Evolutionary conservation across 2,329 filamentous ascomycete genomes (phyloP), one percentile per base, ranked within the genome.

Genomic region (Sphaerulina musiva): DNA sequence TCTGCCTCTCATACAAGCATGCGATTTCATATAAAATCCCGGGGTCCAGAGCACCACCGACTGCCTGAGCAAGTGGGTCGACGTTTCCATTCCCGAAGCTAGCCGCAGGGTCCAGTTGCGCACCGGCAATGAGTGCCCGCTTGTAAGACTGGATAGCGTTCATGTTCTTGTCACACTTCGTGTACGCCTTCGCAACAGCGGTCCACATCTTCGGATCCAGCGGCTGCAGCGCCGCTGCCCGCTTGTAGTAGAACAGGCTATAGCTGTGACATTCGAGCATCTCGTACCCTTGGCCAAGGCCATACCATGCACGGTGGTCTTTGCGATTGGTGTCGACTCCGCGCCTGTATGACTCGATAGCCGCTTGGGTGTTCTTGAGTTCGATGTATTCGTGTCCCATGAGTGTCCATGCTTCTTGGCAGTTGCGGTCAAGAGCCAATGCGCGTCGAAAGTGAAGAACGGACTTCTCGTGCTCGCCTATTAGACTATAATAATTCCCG

Each of bases 171-270:
- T 85, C 86, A 79, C 96, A 95, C 68, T 91, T 92, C 58, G 92
- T 86, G 59, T 95, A 84, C 68, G 92, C 96, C 34, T 87, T 87
- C 8, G 89, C 93, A 4, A 98, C 90, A 0, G 93, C 93, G 76
- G 93, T 87, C 93, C 93, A 98, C 88, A 98, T 95, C 72, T 97
- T 97, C 0, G 91, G 89, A 64, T 98, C 93, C 78, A 92, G 96
- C 0, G 92, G 90, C n/a, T 91, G 83, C 1, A 98, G 77, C 0
- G 90, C 89, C 0, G 92, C 92, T 0, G 93, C 93, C 53, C 93
- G 89, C 68, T 97, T 95, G 75, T 95, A 96, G 73, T 98, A 98
- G 80, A 93, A 97, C 0, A 98, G 75, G 1, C 92, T 91, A 69
- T 98, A 98, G 42, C 91, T 90, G 68, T 95, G 89, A 89, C 96